These are phyloP conservation scores for Pezicula carpinea DNA, from an alignment of 2,329 filamentous ascomycete genomes.

Conservation along the genomic window DNA sequence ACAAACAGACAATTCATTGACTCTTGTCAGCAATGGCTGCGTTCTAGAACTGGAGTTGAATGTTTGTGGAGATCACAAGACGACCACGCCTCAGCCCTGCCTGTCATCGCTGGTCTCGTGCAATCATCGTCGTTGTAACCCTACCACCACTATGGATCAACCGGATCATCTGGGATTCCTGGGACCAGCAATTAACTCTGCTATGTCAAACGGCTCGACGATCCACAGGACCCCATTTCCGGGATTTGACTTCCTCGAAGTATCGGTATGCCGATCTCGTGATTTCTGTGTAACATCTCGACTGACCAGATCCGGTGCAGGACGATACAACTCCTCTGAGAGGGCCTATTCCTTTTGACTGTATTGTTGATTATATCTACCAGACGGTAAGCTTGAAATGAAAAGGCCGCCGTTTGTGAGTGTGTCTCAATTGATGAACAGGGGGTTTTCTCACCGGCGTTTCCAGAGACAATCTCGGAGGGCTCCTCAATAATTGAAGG, in stretches of 20 bases:
- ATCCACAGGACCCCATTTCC: background rate
- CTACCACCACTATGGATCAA: too few relatives aligned
- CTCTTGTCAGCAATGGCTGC: too few relatives aligned
- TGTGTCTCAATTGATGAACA: background rate
- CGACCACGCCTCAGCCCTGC: too few relatives aligned
- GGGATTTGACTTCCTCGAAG: background rate
- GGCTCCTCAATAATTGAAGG: background rate
- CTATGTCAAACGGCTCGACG: background rate
- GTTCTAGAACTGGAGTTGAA: too few relatives aligned
- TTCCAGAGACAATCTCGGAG: background rate
- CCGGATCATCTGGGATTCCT: background rate
- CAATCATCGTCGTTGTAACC: too few relatives aligned
- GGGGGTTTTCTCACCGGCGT: background rate
- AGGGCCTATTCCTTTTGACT: background rate
- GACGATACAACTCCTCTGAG: background rate
- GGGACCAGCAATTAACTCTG: background rate
- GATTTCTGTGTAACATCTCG: background rate
- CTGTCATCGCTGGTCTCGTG: too few relatives aligned
- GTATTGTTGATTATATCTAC: background rate
- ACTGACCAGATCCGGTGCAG: background rate
- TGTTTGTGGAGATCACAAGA: too few relatives aligned
- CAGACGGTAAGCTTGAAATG: background rate
- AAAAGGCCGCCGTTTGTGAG: background rate
- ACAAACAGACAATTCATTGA: too few relatives aligned
- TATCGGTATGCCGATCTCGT: background rate